A percentile compares a stretch with the other conserved stretches of the same genome.
Evolutionary conservation across 1,284 basidiomycete genomes (phyloP).

Genomic region (Lentinula novae-zelandiae): DNA sequence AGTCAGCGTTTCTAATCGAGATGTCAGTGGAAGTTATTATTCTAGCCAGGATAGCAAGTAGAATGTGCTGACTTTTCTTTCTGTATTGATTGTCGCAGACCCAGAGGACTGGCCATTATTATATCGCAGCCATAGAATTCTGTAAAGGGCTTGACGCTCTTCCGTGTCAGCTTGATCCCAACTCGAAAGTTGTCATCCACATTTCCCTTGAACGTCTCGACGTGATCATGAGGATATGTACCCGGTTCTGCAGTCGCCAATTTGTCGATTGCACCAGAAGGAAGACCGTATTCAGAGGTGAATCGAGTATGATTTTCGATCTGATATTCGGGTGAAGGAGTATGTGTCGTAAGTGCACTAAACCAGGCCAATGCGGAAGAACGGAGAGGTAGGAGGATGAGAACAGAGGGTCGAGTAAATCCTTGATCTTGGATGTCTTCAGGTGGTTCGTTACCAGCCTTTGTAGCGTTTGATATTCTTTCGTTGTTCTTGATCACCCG

Average conservation of each 20-base stretch:
- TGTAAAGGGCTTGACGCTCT: slow-evolving; percentile 83
- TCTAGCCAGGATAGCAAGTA: background rate
- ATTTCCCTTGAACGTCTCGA: slow-evolving; percentile 95
- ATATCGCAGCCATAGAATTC: slow-evolving; percentile 92
- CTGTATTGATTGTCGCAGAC: slow-evolving; percentile 88
- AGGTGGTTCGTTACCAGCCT: slow-evolving; percentile 48
- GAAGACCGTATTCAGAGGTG: slow-evolving; percentile 78
- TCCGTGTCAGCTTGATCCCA: slow-evolving; percentile 90
- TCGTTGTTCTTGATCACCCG: slow-evolving; percentile 95
- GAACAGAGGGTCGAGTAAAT: slow-evolving; percentile 93
- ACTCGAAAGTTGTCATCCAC: slow-evolving; percentile 94
- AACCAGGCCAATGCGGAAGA: slow-evolving; percentile 84
- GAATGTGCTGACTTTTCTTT: slow-evolving; percentile 75
- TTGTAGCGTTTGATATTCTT: slow-evolving; percentile 65
- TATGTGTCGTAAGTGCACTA: slow-evolving; percentile 64
- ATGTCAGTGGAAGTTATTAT: background rate
- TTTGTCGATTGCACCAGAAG: slow-evolving; percentile 80
- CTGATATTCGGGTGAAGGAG: slow-evolving; percentile 62
- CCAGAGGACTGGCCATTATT: slow-evolving; percentile 91
- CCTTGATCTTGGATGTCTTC: slow-evolving; percentile 93
- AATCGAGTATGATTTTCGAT: slow-evolving; percentile 89
- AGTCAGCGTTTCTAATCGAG: slow-evolving; percentile 70
- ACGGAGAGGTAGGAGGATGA: slow-evolving; percentile 91
- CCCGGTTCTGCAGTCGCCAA: slow-evolving; percentile 68
- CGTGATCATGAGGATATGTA: slow-evolving; percentile 87